Conservation (phyloP, 2,329 filamentous ascomycete species). For the Neurospora crassa region DNA sequence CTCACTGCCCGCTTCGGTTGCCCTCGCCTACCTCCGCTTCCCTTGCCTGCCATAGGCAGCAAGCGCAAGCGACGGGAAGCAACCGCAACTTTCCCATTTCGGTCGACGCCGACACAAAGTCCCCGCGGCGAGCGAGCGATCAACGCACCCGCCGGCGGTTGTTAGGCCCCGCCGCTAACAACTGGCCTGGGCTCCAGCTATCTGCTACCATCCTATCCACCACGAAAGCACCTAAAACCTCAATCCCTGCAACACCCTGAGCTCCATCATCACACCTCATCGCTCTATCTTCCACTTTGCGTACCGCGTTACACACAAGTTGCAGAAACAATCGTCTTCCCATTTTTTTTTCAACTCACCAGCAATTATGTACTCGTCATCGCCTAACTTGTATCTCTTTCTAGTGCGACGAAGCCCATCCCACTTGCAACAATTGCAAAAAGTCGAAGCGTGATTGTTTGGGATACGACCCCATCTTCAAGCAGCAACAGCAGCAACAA, state of each 20-base stretch:
- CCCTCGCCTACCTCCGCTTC: background rate
- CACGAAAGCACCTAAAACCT: background rate
- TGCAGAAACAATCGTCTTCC: background rate
- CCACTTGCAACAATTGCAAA: slow-evolving; percentile 81
- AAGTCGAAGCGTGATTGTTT: slow-evolving; percentile 82
- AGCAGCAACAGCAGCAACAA: slow-evolving; percentile 54
- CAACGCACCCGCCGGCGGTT: background rate
- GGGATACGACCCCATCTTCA: slow-evolving; percentile 82
- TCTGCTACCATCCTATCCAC: background rate
- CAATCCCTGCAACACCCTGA: background rate
- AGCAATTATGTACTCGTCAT: background rate
- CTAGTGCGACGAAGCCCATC: slow-evolving; percentile 93
- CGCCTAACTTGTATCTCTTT: slow-evolving; percentile 9
- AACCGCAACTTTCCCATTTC: background rate
- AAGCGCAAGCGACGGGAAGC: background rate
- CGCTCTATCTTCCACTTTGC: background rate
- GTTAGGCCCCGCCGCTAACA: background rate
- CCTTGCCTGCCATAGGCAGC: background rate
- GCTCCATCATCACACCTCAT: background rate
- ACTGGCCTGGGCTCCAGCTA: background rate
- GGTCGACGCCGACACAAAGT: background rate
- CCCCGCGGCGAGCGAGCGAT: background rate
- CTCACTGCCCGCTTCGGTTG: background rate
- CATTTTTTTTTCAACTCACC: too few species aligned
- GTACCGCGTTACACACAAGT: background rate